Base-by-base conservation (phyloP, 2,329 filamentous ascomycete species). In the Ophiostoma sp. region DNA sequence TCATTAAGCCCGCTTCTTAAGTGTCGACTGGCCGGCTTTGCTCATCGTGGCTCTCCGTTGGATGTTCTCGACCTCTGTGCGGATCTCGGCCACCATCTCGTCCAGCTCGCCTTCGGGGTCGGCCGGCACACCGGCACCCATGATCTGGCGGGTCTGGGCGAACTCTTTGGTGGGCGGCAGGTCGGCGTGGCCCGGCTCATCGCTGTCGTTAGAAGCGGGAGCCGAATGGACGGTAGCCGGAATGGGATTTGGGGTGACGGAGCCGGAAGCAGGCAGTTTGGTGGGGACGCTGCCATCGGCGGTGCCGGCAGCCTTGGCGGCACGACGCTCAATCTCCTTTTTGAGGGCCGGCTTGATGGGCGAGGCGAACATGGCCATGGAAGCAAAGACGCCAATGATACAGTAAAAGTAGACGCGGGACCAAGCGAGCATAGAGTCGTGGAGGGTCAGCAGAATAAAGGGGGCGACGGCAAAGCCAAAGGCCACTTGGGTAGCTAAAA, bases 371-470 rank as follows among this genome's bases (percentile, higher is more conserved):
- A 97, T 92, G 8, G 85, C 88, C 73, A 95, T 88, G 22, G 90
- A 89, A 0, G 83, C 80, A 11, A 85, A 82, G 0, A 92, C 92
- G 76, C 90, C 91, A 75, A 95, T 79, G 72, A 96, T 85, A 42
- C 89, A 90, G 82, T 97, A 99, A 84, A 94, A 98, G 83, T 97
- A 96, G 48, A 98, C 92, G 57, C 93, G 89, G 0, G 89, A 83
- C 96, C 96, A 99, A 73, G 93, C 91, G 2, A 86, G 84, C 57
- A 97, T 82, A 11, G 92, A 95, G 74, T 90, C 88, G 22, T 85
- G 83, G 76, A 98, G 89, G 28, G 86, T 86, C 31, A 99, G 91
- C 52, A 98, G 85, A 61, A 98, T 88, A 82, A 99, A 99, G 0
- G 96, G 96, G 0, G 91, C 87, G 0, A 91, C 93, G 70, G 89